Percentiles rank a stretch among this genome's conserved stretches.
These are phyloP conservation scores for Zelonia costaricensis DNA, from an alignment of 208 protist genomes.

Conservation along the genomic window DNA sequence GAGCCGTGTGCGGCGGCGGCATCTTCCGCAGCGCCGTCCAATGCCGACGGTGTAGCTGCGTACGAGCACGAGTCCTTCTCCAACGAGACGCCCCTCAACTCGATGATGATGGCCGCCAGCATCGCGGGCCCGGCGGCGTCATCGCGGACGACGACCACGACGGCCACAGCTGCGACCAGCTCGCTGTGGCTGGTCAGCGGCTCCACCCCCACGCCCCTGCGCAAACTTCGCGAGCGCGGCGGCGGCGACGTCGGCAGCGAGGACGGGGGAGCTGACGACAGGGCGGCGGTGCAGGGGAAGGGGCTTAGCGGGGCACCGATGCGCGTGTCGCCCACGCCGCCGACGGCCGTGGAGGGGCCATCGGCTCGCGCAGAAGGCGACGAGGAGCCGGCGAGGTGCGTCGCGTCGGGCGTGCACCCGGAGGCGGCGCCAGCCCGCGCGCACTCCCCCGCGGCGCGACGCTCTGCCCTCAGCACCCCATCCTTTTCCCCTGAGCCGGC, in stretches of 20 bases:
- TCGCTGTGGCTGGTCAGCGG: conserved; percentile 62
- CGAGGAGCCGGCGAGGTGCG: no score
- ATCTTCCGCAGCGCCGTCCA: no score
- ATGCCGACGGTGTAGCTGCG: no score
- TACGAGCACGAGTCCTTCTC: no score
- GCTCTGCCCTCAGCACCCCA: not conserved
- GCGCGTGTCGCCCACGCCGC: no score
- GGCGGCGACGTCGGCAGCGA: not conserved
- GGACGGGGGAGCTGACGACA: not conserved
- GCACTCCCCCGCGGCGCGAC: not conserved
- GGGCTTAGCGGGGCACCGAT: no score
- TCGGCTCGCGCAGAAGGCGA: no score
- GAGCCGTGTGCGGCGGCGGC: no score
- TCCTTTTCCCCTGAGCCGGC: conserved; percentile 11
- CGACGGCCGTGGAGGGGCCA: no score
- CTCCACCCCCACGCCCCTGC: conserved; percentile 50
- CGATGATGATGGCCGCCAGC: not conserved
- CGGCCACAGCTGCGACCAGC: conserved; percentile 4
- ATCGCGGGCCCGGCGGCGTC: conserved; percentile 4
- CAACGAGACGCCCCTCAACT: conserved; percentile 11
- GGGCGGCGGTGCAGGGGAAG: no score
- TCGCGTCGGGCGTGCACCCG: no score
- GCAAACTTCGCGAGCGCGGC: conserved; percentile 15
- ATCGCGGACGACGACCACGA: conserved; percentile 2
- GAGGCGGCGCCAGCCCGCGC: no score